Conservation (phyloP, 2,329 filamentous ascomycete genomes). For the Ascochyta pisi region DNA sequence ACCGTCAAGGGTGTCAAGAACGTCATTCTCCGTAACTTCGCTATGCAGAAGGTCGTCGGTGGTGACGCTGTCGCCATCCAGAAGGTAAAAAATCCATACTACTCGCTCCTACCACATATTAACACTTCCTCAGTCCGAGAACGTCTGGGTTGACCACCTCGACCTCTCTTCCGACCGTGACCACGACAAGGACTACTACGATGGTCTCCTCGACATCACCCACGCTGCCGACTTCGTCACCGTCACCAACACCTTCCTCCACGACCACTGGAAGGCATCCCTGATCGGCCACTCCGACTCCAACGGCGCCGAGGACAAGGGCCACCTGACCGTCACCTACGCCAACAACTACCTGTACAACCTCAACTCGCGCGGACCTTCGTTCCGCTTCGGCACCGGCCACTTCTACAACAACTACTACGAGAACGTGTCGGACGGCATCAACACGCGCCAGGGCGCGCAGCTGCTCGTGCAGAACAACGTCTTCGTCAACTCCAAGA, state of each 20-base stretch:
- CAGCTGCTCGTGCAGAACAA: conserved; percentile 54
- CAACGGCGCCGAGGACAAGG: conserved; percentile 65
- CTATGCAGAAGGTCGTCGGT: conserved; percentile 58
- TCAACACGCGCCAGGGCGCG: conserved; percentile 53
- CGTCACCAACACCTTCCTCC: conserved; percentile 60
- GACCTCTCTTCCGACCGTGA: conserved; percentile 67
- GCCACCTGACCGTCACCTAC: conserved; percentile 69
- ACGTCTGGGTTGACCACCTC: conserved; percentile 72
- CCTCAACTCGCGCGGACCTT: conserved; percentile 69
- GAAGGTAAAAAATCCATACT: conserved; percentile 39
- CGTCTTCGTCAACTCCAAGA: conserved; percentile 44
- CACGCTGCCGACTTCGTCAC: conserved; percentile 69
- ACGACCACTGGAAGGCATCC: conserved; percentile 66
- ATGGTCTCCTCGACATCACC: conserved; percentile 70
- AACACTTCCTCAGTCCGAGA: conserved; percentile 42
- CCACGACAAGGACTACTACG: conserved; percentile 73
- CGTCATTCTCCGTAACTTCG: conserved; percentile 65
- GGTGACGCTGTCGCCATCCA: conserved; percentile 63
- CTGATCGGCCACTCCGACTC: conserved; percentile 67
- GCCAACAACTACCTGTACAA: conserved; percentile 71
- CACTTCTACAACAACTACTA: conserved; percentile 66
- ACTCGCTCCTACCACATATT: conserved; percentile 42
- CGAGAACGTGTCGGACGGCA: conserved; percentile 47
- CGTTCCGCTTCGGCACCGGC: conserved; percentile 70
- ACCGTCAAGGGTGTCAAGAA: conserved; percentile 58